Conservation (phyloP, 257 asterid species). For the Coffea eugenioides region DNA sequence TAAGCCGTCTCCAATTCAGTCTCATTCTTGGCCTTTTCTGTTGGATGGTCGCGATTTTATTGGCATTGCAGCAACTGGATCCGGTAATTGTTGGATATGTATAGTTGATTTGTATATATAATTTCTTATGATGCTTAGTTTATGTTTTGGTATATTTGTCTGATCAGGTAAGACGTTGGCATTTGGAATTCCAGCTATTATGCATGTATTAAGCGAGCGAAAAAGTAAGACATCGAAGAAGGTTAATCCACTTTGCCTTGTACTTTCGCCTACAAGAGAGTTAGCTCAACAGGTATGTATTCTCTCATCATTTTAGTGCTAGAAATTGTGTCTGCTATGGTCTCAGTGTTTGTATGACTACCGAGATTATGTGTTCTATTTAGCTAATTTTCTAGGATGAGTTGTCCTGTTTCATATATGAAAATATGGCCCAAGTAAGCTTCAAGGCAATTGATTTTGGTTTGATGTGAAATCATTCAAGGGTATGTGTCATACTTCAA, state of each 20-base stretch:
- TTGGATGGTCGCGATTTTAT: constrained; percentile 89
- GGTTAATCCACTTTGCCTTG: constrained; percentile 71
- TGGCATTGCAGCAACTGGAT: constrained; percentile 95
- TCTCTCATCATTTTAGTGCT: neutral
- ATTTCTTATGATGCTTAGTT: neutral
- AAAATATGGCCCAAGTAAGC: neutral
- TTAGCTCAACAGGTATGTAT: constrained; percentile 89
- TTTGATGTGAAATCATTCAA: neutral
- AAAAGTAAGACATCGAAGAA: constrained; percentile 45
- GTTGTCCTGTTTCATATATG: neutral
- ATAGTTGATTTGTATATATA: neutral
- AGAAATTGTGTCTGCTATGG: neutral
- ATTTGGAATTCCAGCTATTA: constrained; percentile 88
- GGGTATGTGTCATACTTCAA: neutral
- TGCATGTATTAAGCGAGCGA: constrained; percentile 64
- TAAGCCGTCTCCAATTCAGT: constrained; percentile 92
- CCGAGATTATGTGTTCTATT: neutral
- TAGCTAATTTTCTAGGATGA: neutral
- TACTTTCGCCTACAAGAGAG: constrained; percentile 95
- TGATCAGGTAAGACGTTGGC: constrained; percentile 89
- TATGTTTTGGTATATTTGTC: constrained; percentile 8
- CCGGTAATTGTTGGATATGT: constrained; percentile 48
- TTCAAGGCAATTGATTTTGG: neutral
- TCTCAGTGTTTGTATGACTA: neutral
- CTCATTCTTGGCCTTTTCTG: constrained; percentile 94